Percentiles rank a stretch among this genome's conserved stretches.
Evolutionary conservation across 768 basidiomycete genomes (phyloP).

Genomic region (Chalciporus chontae): DNA sequence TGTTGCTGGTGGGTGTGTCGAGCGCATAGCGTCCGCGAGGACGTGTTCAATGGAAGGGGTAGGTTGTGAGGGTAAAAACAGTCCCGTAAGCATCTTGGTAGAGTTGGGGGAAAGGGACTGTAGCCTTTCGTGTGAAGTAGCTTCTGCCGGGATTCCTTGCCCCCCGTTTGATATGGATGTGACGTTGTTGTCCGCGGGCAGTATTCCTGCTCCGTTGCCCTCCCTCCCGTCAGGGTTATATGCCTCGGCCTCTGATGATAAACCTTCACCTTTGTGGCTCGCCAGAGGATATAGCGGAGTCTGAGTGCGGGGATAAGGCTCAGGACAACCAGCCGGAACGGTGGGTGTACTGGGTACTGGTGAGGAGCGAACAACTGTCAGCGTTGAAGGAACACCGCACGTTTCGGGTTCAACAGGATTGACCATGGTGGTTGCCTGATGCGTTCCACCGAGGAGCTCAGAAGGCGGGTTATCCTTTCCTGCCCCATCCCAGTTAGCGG

Average conservation of each 20-base stretch:
- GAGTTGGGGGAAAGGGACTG: conserved; percentile 63
- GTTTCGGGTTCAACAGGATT: background rate
- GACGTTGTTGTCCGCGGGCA: background rate
- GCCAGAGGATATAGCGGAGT: conserved; percentile 16
- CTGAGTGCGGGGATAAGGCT: conserved; percentile 37
- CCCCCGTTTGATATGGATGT: background rate
- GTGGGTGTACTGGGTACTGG: background rate
- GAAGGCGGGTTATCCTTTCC: conserved; percentile 2
- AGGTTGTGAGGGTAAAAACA: conserved; percentile 28
- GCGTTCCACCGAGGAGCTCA: background rate
- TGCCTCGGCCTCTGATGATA: conserved; percentile 4
- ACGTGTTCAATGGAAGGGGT: conserved; percentile 15
- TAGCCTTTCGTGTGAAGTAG: conserved; percentile 38
- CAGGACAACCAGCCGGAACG: conserved; percentile 4
- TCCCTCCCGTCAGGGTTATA: background rate
- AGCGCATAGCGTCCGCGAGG: conserved; percentile 2
- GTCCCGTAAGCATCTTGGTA: conserved; percentile 36
- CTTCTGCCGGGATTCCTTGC: conserved; percentile 1
- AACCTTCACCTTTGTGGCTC: conserved; percentile 19
- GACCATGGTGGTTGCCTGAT: background rate
- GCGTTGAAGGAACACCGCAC: conserved; percentile 2
- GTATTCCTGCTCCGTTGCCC: background rate
- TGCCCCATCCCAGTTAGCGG: conserved; percentile 1
- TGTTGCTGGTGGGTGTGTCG: conserved; percentile 22
- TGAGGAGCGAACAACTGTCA: conserved; percentile 3